Percentiles rank a stretch among this genome's conserved stretches.
Conservation (phyloP, 1,284 basidiomycete species). For the Leccinum griseonigrum region DNA sequence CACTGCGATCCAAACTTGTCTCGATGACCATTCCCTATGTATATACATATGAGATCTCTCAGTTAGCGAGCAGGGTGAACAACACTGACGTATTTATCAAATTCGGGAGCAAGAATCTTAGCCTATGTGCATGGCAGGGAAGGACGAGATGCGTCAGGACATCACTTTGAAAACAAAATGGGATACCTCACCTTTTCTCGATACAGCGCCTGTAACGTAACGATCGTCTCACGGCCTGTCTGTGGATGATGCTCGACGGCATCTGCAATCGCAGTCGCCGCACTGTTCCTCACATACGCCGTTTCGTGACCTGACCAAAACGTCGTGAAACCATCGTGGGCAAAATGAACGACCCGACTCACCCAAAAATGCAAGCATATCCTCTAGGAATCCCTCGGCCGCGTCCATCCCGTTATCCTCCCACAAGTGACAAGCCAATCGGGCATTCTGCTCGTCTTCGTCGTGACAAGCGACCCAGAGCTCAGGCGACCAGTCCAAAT, state of each 20-base stretch:
- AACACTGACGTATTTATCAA: constrained; percentile 77
- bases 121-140: constrained; percentile 46
- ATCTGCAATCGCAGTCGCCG: constrained; percentile 77
- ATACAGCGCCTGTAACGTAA: constrained; percentile 70
- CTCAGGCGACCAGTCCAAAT: constrained; percentile 89
- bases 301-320: constrained; percentile 67
- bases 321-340: background rate
- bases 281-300: constrained; percentile 75
- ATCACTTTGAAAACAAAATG: background rate
- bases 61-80: background rate
- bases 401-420: constrained; percentile 96
- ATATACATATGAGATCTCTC: accelerated
- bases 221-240: constrained; percentile 49
- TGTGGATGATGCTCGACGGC: constrained; percentile 77
- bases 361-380: constrained; percentile 75
- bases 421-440: constrained; percentile 85
- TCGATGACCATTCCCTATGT: constrained; percentile 90
- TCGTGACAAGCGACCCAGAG: constrained; percentile 93
- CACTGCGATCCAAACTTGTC: constrained; percentile 84
- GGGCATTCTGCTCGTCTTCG: constrained; percentile 87
- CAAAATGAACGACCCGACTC: background rate
- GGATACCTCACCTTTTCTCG: constrained; percentile 66
- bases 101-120: constrained; percentile 85
- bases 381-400: constrained; percentile 66
- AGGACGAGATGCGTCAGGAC: background rate